These are phyloP conservation scores for Penicillium sclerotigenum DNA, from an alignment of 2,329 filamentous ascomycete genomes.

Conservation along the genomic window DNA sequence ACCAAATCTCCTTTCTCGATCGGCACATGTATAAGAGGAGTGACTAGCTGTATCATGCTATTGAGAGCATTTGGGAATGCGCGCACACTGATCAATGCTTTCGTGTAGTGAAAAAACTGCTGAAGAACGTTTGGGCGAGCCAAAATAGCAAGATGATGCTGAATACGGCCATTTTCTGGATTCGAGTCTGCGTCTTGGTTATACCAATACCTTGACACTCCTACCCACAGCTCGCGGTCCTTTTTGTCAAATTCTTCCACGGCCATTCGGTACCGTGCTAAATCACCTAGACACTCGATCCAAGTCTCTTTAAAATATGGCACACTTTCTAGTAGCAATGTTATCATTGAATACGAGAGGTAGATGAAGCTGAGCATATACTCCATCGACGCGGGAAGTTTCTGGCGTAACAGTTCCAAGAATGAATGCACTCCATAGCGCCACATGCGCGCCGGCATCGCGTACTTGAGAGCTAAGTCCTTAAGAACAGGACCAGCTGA, in stretches of 20 bases:
- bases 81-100: slow-evolving; percentile 54
- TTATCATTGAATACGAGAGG: slow-evolving; percentile 85
- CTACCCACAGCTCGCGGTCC: slow-evolving; percentile 77
- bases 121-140: slow-evolving; percentile 57
- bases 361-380: slow-evolving; percentile 93
- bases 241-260: slow-evolving; percentile 78
- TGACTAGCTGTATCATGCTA: slow-evolving; percentile 55
- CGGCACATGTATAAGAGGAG: slow-evolving; percentile 44
- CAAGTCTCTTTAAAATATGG: slow-evolving; percentile 80
- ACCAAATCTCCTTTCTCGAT: slow-evolving; percentile 39
- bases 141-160: slow-evolving; percentile 77
- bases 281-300: slow-evolving; percentile 88
- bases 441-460: slow-evolving; percentile 95
- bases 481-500: slow-evolving; percentile 67
- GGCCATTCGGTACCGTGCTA: slow-evolving; percentile 84
- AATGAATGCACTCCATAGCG: slow-evolving; percentile 85
- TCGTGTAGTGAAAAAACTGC: slow-evolving; percentile 59
- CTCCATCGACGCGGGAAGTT: slow-evolving; percentile 72
- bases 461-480: slow-evolving; percentile 72
- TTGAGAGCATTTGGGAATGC: slow-evolving; percentile 57
- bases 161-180: slow-evolving; percentile 72
- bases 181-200: slow-evolving; percentile 73
- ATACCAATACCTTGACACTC: slow-evolving; percentile 80
- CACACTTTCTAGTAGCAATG: slow-evolving; percentile 79
- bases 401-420: slow-evolving; percentile 70